Conservation (phyloP, 2,329 filamentous ascomycete species). For the Colletotrichum costaricense region DNA sequence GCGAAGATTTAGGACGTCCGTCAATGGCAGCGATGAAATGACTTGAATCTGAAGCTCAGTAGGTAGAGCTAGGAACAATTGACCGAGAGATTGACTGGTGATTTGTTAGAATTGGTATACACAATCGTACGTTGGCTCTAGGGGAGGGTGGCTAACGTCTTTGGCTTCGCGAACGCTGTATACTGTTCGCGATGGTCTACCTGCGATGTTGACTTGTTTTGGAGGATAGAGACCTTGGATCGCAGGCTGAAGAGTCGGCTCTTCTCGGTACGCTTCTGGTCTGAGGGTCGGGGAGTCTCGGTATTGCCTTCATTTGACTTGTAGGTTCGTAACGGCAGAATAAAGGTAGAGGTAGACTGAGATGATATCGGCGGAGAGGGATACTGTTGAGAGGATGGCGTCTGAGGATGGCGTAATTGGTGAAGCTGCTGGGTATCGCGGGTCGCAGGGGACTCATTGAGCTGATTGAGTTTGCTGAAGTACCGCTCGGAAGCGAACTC, state of each 20-base stretch:
- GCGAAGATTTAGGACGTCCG: conserved; percentile 69
- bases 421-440: conserved; percentile 13
- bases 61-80: conserved; percentile 68
- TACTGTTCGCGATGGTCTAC: conserved; percentile 3
- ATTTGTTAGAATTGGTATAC: conserved; percentile 36
- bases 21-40: conserved; percentile 68
- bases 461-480: conserved; percentile 70
- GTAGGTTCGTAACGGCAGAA: conserved; percentile 60
- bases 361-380: conserved; percentile 38
- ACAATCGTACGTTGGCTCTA: not conserved
- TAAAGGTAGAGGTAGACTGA: conserved; percentile 54
- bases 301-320: conserved; percentile 43
- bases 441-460: conserved; percentile 46
- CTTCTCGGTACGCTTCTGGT: conserved; percentile 51
- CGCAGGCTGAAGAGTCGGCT: conserved; percentile 55
- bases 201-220: conserved; percentile 33
- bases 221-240: conserved; percentile 50
- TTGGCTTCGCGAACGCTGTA: conserved; percentile 1
- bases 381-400: conserved; percentile 37
- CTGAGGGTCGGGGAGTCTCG: conserved; percentile 43
- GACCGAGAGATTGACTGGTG: conserved; percentile 60
- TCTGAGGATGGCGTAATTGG: conserved; percentile 19
- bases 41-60: conserved; percentile 73
- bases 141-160: conserved; percentile 16
- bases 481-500: conserved; percentile 76